Evolutionary conservation across 2,329 filamentous ascomycete genomes (phyloP).

Genomic region (Verticillium tricorpus): DNA sequence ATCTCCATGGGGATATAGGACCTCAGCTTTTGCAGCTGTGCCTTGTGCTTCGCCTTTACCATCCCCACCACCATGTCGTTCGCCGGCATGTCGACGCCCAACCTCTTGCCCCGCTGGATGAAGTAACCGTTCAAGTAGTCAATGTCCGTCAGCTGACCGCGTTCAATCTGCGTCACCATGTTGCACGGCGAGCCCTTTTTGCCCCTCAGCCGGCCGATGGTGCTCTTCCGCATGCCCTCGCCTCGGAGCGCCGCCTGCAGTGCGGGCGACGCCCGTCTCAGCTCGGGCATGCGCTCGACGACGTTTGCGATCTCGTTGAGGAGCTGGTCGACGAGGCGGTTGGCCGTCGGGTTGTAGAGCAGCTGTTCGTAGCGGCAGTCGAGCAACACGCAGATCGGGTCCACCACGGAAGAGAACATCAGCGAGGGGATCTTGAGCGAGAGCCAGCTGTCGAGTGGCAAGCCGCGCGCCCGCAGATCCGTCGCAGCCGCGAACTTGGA

Average conservation of each 20-base stretch:
- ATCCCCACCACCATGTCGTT: slow-evolving; percentile 70
- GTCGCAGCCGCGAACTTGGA: slow-evolving; percentile 59
- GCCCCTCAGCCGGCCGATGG: slow-evolving; percentile 53
- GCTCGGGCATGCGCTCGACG: slow-evolving; percentile 69
- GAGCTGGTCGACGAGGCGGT: slow-evolving; percentile 64
- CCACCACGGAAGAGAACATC: slow-evolving; percentile 70
- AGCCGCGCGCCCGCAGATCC: slow-evolving; percentile 54
- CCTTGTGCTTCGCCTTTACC: slow-evolving; percentile 63
- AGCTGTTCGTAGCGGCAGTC: slow-evolving; percentile 72
- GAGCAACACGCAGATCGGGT: slow-evolving; percentile 75
- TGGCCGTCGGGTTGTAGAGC: slow-evolving; percentile 60
- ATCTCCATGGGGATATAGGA: slow-evolving; percentile 29
- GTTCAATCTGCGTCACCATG: slow-evolving; percentile 63
- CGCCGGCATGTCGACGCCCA: slow-evolving; percentile 66
- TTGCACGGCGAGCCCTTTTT: slow-evolving; percentile 51
- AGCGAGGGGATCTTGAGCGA: slow-evolving; percentile 74
- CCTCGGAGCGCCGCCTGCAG: slow-evolving; percentile 52
- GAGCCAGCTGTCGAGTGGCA: slow-evolving; percentile 59
- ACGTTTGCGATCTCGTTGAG: slow-evolving; percentile 71
- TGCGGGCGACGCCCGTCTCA: slow-evolving; percentile 52
- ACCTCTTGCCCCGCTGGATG: slow-evolving; percentile 62
- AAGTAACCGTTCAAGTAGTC: slow-evolving; percentile 89
- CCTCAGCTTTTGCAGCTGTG: slow-evolving; percentile 25
- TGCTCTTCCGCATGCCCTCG: slow-evolving; percentile 55
- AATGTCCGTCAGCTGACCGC: slow-evolving; percentile 66